Evolutionary conservation across 83 land plant species (phyloP).

Genomic region (Diphasiastrum complanatum): DNA sequence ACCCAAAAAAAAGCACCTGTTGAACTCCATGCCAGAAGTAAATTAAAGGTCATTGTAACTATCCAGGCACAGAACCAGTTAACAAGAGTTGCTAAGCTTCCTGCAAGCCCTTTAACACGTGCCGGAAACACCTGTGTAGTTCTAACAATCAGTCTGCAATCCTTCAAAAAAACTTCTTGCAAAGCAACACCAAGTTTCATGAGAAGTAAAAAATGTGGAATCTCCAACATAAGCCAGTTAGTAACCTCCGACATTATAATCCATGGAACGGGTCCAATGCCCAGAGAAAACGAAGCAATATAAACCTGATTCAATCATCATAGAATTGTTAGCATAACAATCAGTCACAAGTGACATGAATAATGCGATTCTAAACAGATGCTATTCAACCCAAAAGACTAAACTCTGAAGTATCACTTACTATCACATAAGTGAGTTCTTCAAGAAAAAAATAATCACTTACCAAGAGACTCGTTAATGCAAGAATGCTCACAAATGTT

Average conservation of each 20-base stretch:
- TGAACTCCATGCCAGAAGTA: constrained; percentile 63
- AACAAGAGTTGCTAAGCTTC: constrained; percentile 75
- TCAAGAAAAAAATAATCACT: constrained; percentile 13
- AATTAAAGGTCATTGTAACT: constrained; percentile 75
- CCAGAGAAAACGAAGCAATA: constrained; percentile 67
- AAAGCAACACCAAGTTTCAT: not conserved
- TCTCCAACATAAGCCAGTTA: not conserved
- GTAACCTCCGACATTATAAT: constrained; percentile 93
- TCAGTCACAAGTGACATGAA: not conserved
- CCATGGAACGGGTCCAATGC: constrained; percentile 98
- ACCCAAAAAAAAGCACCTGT: constrained; percentile 46
- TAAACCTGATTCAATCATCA: constrained; percentile 44
- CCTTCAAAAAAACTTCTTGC: not conserved
- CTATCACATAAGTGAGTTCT: not conserved
- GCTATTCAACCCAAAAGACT: too few relatives aligned
- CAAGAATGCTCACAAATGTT: constrained; percentile 47
- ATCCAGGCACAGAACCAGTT: constrained; percentile 69
- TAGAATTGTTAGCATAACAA: not conserved
- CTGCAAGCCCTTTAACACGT: constrained; percentile 83
- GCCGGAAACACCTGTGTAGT: constrained; percentile 70
- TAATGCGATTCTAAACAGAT: too few relatives aligned
- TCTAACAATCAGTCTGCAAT: not conserved
- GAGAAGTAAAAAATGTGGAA: not conserved
- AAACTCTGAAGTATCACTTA: not conserved
- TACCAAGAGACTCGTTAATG: constrained; percentile 82